Evolutionary conservation across 2,329 filamentous ascomycete genomes (phyloP), one percentile per base, ranked within the genome.

Genomic region (Gaeumannomyces tritici): DNA sequence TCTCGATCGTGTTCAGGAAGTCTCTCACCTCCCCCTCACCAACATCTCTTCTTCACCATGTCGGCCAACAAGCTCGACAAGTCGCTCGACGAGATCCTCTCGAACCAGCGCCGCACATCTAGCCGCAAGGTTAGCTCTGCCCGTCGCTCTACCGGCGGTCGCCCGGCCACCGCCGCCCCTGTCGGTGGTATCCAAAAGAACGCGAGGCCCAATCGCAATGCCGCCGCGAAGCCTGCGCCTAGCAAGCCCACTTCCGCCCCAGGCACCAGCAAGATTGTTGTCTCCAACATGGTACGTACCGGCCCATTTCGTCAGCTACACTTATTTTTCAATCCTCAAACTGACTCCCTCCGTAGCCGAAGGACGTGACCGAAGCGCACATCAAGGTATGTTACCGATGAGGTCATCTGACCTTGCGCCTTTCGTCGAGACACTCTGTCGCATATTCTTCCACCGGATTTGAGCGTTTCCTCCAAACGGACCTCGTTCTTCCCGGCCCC

Each of bases 321-420:
- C 27, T 9, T 11, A 15, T 15, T 4, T 15, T 18, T 6, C 4
- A 18, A 35, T 18, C 21, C n/a, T 18, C 42, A 21, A 9, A 9
- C 42, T 51, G 21, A 51, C 7, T 51, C 42, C n/a, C 42, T n/a
- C 2, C 21, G 42, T 69, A 98, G 91, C 95, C 95, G 76, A 88
- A 89, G 82, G 95, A 99, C 87, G 92, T 99, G 78, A 91, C 87
- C 80, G 93, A 98, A 85, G 82, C 81, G 81, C 91, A 96, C 88
- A 96, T 99, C 82, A 98, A 99, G 95, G 95, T 99, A 99, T 96
- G 95, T 99, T 92, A 89, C 92, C 87, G 83, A 85, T 89, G 82
- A 88, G 88, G 87, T 85, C 79, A 73, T 77, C 79, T 75, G 77
- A 73, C 81, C 86, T 81, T 83, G 83, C 85, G 86, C 85, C 83